A percentile compares a stretch with the other conserved stretches of the same genome.
phyloP scores from a whole-genome alignment of 2,329 filamentous ascomycete genomes.

The Cladorrhinum sp. region DNA sequence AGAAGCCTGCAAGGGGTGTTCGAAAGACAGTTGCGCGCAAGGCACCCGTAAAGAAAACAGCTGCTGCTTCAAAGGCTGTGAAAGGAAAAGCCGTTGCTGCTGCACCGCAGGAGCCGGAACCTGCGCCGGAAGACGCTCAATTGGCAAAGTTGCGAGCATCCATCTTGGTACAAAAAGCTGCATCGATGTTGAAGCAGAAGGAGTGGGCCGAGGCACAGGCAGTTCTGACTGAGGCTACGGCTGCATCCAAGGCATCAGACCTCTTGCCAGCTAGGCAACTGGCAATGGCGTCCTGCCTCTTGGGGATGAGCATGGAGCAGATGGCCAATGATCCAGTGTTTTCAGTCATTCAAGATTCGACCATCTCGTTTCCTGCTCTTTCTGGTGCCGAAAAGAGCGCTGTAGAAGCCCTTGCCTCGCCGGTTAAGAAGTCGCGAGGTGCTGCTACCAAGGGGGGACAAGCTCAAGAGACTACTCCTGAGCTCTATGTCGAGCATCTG shows the following conservation, averaged over 20 bases:
- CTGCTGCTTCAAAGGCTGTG: conserved; percentile 12
- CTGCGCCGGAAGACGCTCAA: conserved; percentile 32
- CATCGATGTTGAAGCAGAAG: conserved; percentile 46
- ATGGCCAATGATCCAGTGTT: conserved; percentile 81
- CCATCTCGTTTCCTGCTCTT: conserved; percentile 78
- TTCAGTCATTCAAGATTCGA: conserved; percentile 88
- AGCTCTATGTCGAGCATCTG: conserved; percentile 57
- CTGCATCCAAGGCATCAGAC: conserved; percentile 36
- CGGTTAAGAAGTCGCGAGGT: conserved; percentile 32
- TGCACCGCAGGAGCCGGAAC: conserved; percentile 26
- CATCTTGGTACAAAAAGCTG: conserved; percentile 42
- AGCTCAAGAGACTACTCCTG: conserved; percentile 28
- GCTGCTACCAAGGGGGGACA: conserved; percentile 22
- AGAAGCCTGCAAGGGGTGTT: conserved; percentile 29
- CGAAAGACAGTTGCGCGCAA: conserved; percentile 29
- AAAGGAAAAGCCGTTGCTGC: conserved; percentile 27
- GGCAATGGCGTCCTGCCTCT: conserved; percentile 63
- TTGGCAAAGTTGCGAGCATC: conserved; percentile 38
- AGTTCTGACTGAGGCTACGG: conserved; percentile 51
- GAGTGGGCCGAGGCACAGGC: conserved; percentile 58
- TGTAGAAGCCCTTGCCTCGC: conserved; percentile 36
- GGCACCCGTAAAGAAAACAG: conserved; percentile 28
- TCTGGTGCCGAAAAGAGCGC: conserved; percentile 41
- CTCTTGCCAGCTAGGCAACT: conserved; percentile 51
- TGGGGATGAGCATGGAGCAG: conserved; percentile 66